Base-by-base conservation (phyloP, 345 rosid genomes). In the Rhizophora mangle region DNA sequence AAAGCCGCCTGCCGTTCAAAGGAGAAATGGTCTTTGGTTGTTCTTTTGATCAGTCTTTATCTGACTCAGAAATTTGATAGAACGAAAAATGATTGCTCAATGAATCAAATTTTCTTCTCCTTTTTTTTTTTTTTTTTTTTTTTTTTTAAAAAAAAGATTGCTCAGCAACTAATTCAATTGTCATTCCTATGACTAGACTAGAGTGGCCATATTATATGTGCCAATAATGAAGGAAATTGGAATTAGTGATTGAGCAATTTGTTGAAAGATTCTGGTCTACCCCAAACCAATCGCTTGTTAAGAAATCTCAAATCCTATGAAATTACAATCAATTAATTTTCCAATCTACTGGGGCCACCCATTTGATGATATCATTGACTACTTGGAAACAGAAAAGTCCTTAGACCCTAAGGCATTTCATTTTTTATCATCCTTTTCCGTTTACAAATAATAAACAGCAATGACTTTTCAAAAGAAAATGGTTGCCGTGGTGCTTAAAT, bases 21-120 rank as follows among this genome's bases (percentile, higher is more conserved):
- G 26, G 22, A 55, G 55, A 54, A 62, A 27, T 63, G 62, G 37
- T 34, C 73, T 52, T 8, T 6, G 29, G 59, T 54, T 68, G 64
- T 46, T 68, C 31, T 68, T 57, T 53, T 21, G 46, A 8, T 47
- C 31, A 32, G 60, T 51, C 59, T 60, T 43, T 29, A 19, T 8
- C 19, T 39, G 24, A 43, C 20, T 2, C 21, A 5, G 22, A 10
- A 26, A 43, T 43, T 43, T 13, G 18, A 13, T 11, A 15, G 49
- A 15, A 43, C 18, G 49, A 43, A 43, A 43, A 43, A 13, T 43
- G 5, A 13, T 43, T 2, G 49, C 15, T 13, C 49, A 13, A 43
- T 13, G 49, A 43, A 22, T 55, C 29, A 24, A 24, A 9, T 0
- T 10, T n/a, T n/a, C 7, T 22, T 13, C 29, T 10, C 0, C 0